Base-by-base conservation (phyloP, 345 rosid genomes). In the Lepidium aucheri region DNA sequence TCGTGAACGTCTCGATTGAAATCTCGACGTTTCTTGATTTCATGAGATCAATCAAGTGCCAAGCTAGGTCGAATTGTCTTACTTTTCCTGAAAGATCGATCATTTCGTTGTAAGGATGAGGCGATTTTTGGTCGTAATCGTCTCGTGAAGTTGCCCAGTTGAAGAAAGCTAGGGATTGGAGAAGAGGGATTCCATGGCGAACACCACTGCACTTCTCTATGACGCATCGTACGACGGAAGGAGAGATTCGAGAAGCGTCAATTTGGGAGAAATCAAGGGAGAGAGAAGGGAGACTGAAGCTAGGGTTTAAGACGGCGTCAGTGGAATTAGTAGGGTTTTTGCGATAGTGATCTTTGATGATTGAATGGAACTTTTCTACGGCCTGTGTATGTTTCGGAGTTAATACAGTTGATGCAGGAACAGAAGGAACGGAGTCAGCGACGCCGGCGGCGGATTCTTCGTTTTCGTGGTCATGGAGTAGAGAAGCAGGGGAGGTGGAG, bases 181-280 rank as follows among this genome's bases (percentile, higher is more conserved):
- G 77, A 67, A 90, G 73, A 8, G 97, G 96, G 71, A 94, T 79
- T 18, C 99, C 95, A 46, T 84, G 92, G 69, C 97, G 96, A 54
- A 78, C 84, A 20, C 71, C 57, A 44, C 83, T 81, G 71, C 89
- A 90, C 67, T 74, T 82, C 72, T 84, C 83, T 58, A 94, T 76
- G 17, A 90, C 96, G 58, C 39, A 76, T 66, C 76, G 82, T 15
- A 79, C 76, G 60, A 81, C 39, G 71, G 77, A 52, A 14, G 91
- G 73, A 42, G 97, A 78, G 77, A 86, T 26, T 15, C 76, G 16
- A n/a, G 76, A 71, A 4, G 69, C 13, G 6, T 36, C 62, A 46
- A 77, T 38, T 28, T 73, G 84, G 73, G 94, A 76, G 82, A 90
- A 81, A 45, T 76, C 84, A 63, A 73, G 74, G 68, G 91, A 88